phyloP scores from a whole-genome alignment of 2,329 filamentous ascomycete genomes.

The Ampelomyces quisqualis region DNA sequence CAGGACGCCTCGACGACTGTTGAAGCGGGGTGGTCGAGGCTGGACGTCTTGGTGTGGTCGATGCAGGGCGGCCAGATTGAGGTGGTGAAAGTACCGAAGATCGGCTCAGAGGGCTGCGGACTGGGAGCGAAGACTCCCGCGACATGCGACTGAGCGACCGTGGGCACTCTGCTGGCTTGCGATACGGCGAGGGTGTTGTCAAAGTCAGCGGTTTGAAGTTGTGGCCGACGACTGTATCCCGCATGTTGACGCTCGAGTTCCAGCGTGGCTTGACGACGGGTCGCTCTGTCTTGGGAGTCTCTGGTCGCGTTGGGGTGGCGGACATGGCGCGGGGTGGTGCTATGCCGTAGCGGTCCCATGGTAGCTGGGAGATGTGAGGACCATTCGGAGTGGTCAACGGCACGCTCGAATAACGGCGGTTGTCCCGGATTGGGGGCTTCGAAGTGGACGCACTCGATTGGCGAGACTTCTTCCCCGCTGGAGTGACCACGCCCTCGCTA shows the following conservation, averaged over 20 bases:
- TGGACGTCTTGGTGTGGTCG: slow-evolving; percentile 37
- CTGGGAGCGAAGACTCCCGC: slow-evolving; percentile 38
- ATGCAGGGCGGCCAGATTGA: slow-evolving; percentile 20
- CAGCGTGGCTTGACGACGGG: slow-evolving; percentile 40
- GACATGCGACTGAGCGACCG: slow-evolving; percentile 30
- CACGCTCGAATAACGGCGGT: slow-evolving; percentile 53
- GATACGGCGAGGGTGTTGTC: slow-evolving; percentile 40
- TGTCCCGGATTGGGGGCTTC: slow-evolving; percentile 43
- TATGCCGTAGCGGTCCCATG: slow-evolving; percentile 4
- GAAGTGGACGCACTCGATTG: slow-evolving; percentile 49
- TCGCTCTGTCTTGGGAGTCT: slow-evolving; percentile 32
- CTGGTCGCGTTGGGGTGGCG: slow-evolving; percentile 30
- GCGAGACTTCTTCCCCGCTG: slow-evolving; percentile 50
- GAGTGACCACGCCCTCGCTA: slow-evolving; percentile 51
- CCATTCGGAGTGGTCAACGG: slow-evolving; percentile 36
- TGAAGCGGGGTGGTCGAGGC: slow-evolving; percentile 37
- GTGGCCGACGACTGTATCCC: slow-evolving; percentile 43
- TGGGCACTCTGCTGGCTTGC: slow-evolving; percentile 19
- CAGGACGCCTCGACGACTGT: slow-evolving; percentile 20
- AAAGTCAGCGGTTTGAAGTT: slow-evolving; percentile 41
- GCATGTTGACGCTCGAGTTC: slow-evolving; percentile 43
- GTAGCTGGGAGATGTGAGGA: slow-evolving; percentile 18
- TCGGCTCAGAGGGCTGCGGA: slow-evolving; percentile 39
- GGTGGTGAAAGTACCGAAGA: slow-evolving; percentile 28
- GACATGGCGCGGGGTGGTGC: slow-evolving; percentile 29